phyloP scores from a whole-genome alignment of 1,139 yeast genomes.

The Hemisphaericaspora xylanilytica region DNA sequence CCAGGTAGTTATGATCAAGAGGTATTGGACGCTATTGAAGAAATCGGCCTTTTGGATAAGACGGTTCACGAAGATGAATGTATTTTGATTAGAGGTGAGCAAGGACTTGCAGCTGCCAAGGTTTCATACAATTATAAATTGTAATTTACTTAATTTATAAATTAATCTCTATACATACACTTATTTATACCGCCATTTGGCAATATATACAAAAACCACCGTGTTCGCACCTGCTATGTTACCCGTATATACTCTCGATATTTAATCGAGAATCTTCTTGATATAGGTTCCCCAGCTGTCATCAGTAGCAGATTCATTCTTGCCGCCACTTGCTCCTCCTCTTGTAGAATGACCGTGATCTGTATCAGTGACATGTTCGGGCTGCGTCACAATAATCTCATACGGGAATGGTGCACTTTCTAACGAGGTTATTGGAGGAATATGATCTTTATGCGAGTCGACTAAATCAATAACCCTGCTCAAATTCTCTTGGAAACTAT shows the following conservation, averaged over 20 bases:
- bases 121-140: constrained; percentile 10
- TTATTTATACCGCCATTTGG: too few species aligned
- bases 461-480: constrained; percentile 48
- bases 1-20: constrained; percentile 69
- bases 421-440: constrained; percentile 71
- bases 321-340: neutral
- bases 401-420: constrained; percentile 71
- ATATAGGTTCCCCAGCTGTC: constrained; percentile 52
- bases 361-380: neutral
- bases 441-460: constrained; percentile 59
- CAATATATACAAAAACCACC: too few species aligned
- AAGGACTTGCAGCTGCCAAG: constrained; percentile 41
- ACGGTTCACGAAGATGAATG: constrained; percentile 64
- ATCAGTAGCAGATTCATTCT: constrained; percentile 15
- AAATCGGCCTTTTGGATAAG: constrained; percentile 40
- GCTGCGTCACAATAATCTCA: constrained; percentile 25
- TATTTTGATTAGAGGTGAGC: constrained; percentile 67
- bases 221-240: too few species aligned
- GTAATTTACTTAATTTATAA: neutral
- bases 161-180: neutral
- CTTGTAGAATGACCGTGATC: too few species aligned
- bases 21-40: constrained; percentile 44
- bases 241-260: neutral
- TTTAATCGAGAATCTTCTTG: constrained; percentile 41
- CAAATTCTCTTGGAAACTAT: constrained; percentile 44